These are phyloP conservation scores for Citrus reticulata DNA, from an alignment of 345 rosid genomes.

Conservation along the genomic window DNA sequence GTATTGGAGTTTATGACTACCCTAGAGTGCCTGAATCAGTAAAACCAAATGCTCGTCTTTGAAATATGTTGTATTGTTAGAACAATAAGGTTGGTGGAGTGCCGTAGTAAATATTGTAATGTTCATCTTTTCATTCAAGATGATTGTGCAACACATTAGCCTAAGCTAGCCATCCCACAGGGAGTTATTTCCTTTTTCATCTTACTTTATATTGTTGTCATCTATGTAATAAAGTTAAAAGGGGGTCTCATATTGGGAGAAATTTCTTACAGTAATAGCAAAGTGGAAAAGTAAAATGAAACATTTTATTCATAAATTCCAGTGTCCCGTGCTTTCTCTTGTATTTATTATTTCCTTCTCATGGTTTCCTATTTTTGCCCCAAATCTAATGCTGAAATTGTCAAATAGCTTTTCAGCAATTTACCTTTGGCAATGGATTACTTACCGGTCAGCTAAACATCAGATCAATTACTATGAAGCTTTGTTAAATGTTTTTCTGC, in stretches of 20 bases:
- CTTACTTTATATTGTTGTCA: neutral
- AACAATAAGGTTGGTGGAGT: neutral
- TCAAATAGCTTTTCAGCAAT: neutral
- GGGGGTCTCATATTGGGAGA: neutral
- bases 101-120: neutral
- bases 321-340: neutral
- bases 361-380: neutral
- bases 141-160: neutral
- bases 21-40: constrained; percentile 19
- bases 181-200: neutral
- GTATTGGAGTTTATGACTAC: constrained; percentile 75
- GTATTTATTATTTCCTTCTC: neutral
- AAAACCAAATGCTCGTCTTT: constrained; percentile 49
- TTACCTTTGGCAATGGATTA: neutral
- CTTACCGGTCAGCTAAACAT: neutral
- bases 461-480: neutral
- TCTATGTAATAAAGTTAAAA: neutral
- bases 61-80: neutral
- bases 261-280: neutral
- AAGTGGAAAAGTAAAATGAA: neutral
- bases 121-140: neutral
- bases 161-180: neutral
- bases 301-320: neutral
- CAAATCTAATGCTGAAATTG: neutral
- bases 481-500: neutral